Evolutionary conservation across 225 moss, liverwort and hornwort species (phyloP).

Genomic region (Marchantia polymorpha): DNA sequence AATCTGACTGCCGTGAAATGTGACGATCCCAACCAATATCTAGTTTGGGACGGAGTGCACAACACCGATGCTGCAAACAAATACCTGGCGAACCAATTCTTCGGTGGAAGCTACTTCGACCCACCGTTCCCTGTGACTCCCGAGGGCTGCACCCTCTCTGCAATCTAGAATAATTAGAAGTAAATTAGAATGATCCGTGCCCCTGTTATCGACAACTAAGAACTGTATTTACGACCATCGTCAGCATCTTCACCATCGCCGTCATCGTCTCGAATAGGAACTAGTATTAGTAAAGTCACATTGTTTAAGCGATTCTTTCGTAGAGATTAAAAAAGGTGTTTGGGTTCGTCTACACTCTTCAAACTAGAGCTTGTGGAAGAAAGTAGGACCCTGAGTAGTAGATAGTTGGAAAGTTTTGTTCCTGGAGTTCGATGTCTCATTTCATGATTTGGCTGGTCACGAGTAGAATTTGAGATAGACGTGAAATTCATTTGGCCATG

Average conservation of each 20-base stretch:
- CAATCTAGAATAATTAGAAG: slow-evolving; percentile 7
- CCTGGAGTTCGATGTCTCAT: background rate
- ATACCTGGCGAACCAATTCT: slow-evolving; percentile 40
- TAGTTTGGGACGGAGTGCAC: slow-evolving; percentile 45
- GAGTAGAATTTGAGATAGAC: background rate
- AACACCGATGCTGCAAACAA: slow-evolving; percentile 43
- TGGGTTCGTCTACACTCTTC: slow-evolving; percentile 1
- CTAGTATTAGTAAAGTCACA: background rate
- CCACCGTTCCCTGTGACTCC: slow-evolving; percentile 36
- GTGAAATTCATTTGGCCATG: slow-evolving; percentile 1
- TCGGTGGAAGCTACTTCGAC: slow-evolving; percentile 34
- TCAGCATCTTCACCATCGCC: background rate
- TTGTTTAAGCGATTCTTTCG: slow-evolving; percentile 14
- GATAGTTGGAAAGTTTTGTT: background rate
- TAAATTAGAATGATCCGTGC: background rate
- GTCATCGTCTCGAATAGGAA: background rate
- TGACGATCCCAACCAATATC: slow-evolving; percentile 27
- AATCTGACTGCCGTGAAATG: slow-evolving; percentile 36
- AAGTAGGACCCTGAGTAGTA: slow-evolving; percentile 7
- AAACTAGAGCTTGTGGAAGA: slow-evolving; percentile 16
- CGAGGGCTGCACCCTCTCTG: slow-evolving; percentile 28
- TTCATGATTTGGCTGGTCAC: slow-evolving; percentile 1
- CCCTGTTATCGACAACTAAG: background rate
- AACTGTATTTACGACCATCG: background rate
- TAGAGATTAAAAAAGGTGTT: background rate